phyloP scores from a whole-genome alignment of 352 stramenopile genomes.

The Pilasporangium apinafurcum region DNA sequence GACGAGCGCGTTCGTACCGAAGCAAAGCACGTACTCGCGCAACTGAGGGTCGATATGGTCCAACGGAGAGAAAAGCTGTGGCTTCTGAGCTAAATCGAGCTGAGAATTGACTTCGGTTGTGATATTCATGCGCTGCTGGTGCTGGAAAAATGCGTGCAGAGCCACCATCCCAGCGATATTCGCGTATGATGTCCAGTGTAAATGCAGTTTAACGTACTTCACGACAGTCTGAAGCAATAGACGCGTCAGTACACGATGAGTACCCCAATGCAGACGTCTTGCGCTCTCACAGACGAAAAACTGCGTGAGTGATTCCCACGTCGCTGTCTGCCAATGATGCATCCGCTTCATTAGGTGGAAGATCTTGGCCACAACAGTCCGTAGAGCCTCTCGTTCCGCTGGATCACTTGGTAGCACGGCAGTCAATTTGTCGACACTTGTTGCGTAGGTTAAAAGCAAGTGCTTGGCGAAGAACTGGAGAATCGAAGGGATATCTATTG shows the following conservation, averaged over 20 bases:
- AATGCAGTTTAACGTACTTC: conserved; percentile 55
- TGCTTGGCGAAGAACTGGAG: conserved; percentile 39
- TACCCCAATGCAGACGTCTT: conserved; percentile 33
- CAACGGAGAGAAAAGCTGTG: conserved; percentile 19
- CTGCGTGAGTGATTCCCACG: conserved; percentile 38
- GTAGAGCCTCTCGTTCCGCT: conserved; percentile 9
- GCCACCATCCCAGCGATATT: conserved; percentile 35
- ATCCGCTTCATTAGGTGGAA: conserved; percentile 62
- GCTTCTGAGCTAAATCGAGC: too few relatives aligned
- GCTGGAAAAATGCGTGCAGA: conserved; percentile 32
- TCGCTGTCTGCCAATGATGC: conserved; percentile 53
- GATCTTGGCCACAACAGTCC: conserved; percentile 16
- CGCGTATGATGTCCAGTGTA: conserved; percentile 48
- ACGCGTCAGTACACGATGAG: conserved; percentile 39
- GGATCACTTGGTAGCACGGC: conserved; percentile 6
- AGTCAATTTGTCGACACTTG: conserved; percentile 15
- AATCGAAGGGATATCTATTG: too few relatives aligned
- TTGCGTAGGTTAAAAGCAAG: conserved; percentile 18
- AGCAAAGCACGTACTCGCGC: conserved; percentile 53
- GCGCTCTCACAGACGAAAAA: conserved; percentile 25
- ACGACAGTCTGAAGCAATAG: conserved; percentile 44
- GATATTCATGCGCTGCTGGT: too few relatives aligned
- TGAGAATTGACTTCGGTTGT: too few relatives aligned
- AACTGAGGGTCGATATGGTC: conserved; percentile 31
- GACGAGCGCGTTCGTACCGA: conserved; percentile 43